phyloP scores from a whole-genome alignment of 345 rosid species.

The Xanthoceras sorbifolium region DNA sequence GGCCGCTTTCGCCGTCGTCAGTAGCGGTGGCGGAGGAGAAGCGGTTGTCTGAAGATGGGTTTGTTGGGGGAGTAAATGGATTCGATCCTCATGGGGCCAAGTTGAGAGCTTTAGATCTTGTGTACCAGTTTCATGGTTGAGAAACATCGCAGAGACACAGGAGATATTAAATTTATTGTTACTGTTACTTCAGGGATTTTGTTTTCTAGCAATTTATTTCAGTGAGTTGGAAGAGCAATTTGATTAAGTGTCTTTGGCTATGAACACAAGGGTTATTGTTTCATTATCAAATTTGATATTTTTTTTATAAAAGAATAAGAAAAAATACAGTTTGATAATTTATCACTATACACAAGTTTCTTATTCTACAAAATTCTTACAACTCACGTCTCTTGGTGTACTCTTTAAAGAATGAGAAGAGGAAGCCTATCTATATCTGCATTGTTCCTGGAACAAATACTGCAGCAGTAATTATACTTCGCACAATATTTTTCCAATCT shows the following conservation, averaged over 20 bases:
- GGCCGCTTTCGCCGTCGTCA: conserved; percentile 75
- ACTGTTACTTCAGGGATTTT: neutral
- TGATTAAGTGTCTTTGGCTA: neutral
- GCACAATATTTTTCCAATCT: neutral
- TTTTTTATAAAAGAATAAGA: neutral
- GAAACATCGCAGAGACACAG: neutral
- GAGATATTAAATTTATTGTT: neutral
- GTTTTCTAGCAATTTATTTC: neutral
- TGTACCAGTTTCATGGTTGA: conserved; percentile 79
- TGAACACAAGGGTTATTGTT: neutral
- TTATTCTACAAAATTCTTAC: neutral
- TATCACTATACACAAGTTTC: neutral
- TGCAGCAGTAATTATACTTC: neutral
- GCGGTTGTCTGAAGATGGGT: conserved; percentile 38
- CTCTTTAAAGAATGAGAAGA: neutral
- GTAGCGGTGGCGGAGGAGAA: conserved; percentile 52
- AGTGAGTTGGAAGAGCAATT: neutral
- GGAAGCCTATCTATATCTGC: neutral
- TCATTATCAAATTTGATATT: neutral
- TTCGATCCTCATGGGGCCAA: conserved; percentile 55
- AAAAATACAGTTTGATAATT: neutral
- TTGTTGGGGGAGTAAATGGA: conserved; percentile 25
- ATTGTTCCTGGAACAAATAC: neutral
- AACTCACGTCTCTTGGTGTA: neutral
- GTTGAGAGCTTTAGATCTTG: conserved; percentile 72